Conservation (phyloP, 306 rosid genomes). For the Dalbergia oliveri region DNA sequence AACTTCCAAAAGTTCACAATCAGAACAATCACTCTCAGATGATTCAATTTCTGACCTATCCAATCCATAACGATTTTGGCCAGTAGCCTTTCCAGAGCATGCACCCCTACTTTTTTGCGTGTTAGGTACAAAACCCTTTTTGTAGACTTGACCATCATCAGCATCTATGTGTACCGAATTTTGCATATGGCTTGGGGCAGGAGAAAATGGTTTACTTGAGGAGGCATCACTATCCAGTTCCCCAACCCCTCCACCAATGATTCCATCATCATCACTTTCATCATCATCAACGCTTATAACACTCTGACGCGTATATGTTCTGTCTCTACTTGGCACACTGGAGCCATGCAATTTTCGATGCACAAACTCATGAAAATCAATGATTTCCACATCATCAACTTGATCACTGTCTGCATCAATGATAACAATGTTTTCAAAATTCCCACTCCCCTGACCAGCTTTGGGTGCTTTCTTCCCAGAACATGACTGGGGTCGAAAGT, state of each 20-base stretch:
- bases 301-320: conserved; percentile 49
- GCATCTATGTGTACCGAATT: conserved; percentile 48
- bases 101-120: conserved; percentile 53
- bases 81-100: conserved; percentile 46
- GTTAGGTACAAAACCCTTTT: conserved; percentile 54
- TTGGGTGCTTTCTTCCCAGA: conserved; percentile 55
- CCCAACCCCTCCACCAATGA: conserved; percentile 58
- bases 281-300: conserved; percentile 75
- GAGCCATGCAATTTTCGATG: conserved; percentile 47
- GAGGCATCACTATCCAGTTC: conserved; percentile 86
- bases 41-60: conserved; percentile 53
- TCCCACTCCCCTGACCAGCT: conserved; percentile 51
- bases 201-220: conserved; percentile 63
- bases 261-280: conserved; percentile 58
- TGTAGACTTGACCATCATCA: conserved; percentile 51
- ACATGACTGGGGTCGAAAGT: conserved; percentile 58
- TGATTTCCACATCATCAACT: conserved; percentile 60
- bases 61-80: conserved; percentile 65
- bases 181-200: conserved; percentile 42
- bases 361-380: conserved; percentile 57
- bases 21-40: conserved; percentile 79
- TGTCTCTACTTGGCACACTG: conserved; percentile 50
- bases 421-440: conserved; percentile 54
- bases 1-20: conserved; percentile 77
- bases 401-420: conserved; percentile 78